phyloP scores from a whole-genome alignment of 2,329 filamentous ascomycete genomes.

The Pseudogymnoascus sp. region DNA sequence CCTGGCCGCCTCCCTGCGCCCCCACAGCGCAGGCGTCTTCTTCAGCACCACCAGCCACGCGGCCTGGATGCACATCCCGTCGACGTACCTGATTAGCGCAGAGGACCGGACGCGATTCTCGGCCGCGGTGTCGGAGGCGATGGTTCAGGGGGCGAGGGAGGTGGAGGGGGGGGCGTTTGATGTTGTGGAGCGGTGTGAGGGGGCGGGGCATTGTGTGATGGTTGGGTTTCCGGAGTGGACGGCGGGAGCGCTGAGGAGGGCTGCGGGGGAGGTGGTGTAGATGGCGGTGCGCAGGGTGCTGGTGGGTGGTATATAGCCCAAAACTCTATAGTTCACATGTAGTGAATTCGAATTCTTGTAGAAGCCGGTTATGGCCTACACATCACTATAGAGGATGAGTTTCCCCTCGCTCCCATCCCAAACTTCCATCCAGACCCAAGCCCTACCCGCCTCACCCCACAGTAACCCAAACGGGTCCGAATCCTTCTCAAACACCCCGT shows the following conservation, averaged over 20 bases:
- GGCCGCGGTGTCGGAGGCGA: conserved; percentile 13
- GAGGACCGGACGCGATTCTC: background rate
- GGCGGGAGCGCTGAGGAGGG: background rate
- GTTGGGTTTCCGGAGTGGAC: conserved; percentile 17
- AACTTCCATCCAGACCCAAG: conserved; percentile 38
- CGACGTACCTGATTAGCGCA: conserved; percentile 3
- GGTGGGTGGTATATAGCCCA: background rate
- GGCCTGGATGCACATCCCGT: conserved; percentile 8
- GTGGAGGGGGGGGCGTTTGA: conserved; percentile 18
- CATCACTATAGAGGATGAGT: background rate
- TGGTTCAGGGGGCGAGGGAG: conserved; percentile 16
- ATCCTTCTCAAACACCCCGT: conserved; percentile 43
- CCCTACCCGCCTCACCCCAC: conserved; percentile 40
- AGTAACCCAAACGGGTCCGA: conserved; percentile 42
- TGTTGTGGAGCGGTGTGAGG: conserved; percentile 18
- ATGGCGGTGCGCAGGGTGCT: background rate
- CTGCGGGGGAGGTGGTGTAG: conserved; percentile 1
- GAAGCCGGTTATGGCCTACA: background rate
- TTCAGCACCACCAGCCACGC: conserved; percentile 6
- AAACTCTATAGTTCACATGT: background rate
- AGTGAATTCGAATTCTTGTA: background rate
- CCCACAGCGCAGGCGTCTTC: conserved; percentile 4
- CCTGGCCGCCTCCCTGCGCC: background rate
- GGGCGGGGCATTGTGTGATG: conserved; percentile 17
- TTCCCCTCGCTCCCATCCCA: conserved; percentile 7